These are phyloP conservation scores for Eucommia ulmoides DNA, from an alignment of 257 asterid genomes.

Conservation along the genomic window DNA sequence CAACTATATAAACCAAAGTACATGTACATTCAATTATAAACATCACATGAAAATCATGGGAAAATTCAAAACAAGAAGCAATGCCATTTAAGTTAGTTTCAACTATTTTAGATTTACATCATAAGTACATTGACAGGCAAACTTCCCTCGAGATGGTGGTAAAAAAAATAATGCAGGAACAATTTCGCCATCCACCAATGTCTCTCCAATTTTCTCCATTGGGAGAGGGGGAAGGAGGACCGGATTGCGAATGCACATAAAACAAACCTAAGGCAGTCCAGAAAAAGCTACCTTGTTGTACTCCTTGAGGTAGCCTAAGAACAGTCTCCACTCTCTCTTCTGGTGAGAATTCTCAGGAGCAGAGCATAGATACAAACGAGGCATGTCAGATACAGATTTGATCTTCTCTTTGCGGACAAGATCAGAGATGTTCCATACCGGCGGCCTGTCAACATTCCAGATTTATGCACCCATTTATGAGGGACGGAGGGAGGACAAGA, in stretches of 20 bases:
- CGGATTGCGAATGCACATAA: not conserved
- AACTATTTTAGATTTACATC: not conserved
- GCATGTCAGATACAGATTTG: slow-evolving; percentile 22
- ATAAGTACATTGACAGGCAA: not conserved
- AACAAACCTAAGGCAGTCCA: not conserved
- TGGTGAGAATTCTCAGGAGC: slow-evolving; percentile 38
- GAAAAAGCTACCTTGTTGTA: slow-evolving; percentile 28
- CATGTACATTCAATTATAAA: too few species aligned
- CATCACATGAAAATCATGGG: too few species aligned
- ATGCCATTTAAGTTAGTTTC: too few species aligned
- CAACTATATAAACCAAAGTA: too few species aligned
- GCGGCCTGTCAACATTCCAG: slow-evolving; percentile 28
- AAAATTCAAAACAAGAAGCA: too few species aligned
- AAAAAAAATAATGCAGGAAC: slow-evolving; percentile 5
- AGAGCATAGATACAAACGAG: slow-evolving; percentile 26
- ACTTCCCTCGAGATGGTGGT: not conserved
- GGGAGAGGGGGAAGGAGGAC: not conserved
- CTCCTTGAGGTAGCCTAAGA: slow-evolving; percentile 32
- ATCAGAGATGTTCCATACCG: slow-evolving; percentile 29
- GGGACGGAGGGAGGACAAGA: not conserved
- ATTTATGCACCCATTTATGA: not conserved
- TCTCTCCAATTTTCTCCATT: not conserved
- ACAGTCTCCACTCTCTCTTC: slow-evolving; percentile 45
- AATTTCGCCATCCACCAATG: not conserved
- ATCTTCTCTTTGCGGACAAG: slow-evolving; percentile 16